A percentile compares a stretch with the other conserved stretches of the same genome.
phyloP scores from a whole-genome alignment of 2,329 filamentous ascomycete genomes.

The Chrysoporthe puriensis region DNA sequence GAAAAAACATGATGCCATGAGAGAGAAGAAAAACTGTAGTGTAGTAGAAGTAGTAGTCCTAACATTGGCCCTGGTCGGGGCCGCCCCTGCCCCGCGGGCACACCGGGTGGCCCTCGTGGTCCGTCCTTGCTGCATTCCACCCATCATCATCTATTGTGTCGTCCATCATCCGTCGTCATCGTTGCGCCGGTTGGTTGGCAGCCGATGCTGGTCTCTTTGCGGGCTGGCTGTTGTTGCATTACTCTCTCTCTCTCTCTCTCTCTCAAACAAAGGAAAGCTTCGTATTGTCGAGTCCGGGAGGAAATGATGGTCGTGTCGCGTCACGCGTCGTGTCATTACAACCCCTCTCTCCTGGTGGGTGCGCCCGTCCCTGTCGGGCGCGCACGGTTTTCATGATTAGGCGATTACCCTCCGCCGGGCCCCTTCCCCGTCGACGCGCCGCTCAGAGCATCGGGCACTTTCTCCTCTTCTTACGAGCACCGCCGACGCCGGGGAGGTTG shows the following conservation, averaged over 20 bases:
- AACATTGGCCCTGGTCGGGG: neutral
- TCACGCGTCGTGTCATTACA: conserved; percentile 25
- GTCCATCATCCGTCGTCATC: conserved; percentile 17
- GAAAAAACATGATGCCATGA: conserved; percentile 23
- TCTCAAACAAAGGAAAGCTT: conserved; percentile 3
- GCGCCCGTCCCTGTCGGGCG: neutral
- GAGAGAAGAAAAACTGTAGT: neutral
- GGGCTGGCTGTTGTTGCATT: neutral
- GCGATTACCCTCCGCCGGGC: neutral
- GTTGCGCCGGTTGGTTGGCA: conserved; percentile 1
- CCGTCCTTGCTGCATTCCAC: neutral
- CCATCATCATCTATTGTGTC: conserved; percentile 1
- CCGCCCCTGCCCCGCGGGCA: conserved; percentile 2
- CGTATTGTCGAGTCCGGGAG: conserved; percentile 17
- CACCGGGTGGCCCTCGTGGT: neutral
- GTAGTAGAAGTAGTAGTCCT: neutral
- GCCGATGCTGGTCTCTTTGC: neutral
- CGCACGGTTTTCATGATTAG: conserved; percentile 6
- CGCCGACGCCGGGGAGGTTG: conserved; percentile 45
- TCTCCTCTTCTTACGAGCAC: conserved; percentile 74
- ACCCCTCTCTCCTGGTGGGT: neutral
- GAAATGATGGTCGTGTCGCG: conserved; percentile 23
- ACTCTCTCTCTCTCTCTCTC: neutral
- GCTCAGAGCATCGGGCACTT: conserved; percentile 77
- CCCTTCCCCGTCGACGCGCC: neutral